Evolutionary conservation across 164 flowering plant genomes (phyloP).

Genomic region (Piper betle): DNA sequence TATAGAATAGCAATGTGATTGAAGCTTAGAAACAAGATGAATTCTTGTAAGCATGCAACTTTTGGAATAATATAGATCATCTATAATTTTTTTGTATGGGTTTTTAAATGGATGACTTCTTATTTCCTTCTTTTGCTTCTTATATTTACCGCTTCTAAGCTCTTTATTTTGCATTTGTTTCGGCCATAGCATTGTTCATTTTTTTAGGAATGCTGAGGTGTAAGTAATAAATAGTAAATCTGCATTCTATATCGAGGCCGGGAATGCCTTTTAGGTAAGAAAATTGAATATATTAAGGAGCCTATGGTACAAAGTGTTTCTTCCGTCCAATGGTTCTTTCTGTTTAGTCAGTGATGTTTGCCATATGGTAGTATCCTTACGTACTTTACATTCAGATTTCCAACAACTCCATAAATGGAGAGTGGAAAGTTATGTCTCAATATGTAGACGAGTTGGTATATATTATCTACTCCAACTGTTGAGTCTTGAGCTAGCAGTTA

Average conservation of each 20-base stretch:
- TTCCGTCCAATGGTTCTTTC: neutral
- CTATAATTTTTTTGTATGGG: neutral
- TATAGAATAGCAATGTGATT: neutral
- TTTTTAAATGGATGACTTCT: neutral
- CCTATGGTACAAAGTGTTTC: neutral
- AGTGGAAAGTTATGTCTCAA: neutral
- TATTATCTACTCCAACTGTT: no score
- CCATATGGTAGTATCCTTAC: neutral
- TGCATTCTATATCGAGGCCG: neutral
- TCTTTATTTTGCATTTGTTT: no score
- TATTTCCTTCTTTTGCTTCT: neutral
- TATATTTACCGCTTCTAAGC: no score
- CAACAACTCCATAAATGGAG: neutral
- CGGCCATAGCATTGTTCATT: neutral
- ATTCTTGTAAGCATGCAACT: conserved; percentile 1
- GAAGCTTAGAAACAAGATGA: neutral
- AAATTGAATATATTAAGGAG: neutral
- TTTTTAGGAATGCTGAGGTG: neutral
- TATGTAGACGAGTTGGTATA: neutral
- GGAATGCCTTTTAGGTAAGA: neutral
- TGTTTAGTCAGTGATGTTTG: neutral
- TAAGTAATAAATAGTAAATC: neutral
- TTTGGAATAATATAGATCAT: neutral
- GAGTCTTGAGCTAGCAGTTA: neutral
- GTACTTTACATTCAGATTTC: neutral